Conservation (phyloP, 140 eudicot genomes). For the Cichorium intybus region DNA sequence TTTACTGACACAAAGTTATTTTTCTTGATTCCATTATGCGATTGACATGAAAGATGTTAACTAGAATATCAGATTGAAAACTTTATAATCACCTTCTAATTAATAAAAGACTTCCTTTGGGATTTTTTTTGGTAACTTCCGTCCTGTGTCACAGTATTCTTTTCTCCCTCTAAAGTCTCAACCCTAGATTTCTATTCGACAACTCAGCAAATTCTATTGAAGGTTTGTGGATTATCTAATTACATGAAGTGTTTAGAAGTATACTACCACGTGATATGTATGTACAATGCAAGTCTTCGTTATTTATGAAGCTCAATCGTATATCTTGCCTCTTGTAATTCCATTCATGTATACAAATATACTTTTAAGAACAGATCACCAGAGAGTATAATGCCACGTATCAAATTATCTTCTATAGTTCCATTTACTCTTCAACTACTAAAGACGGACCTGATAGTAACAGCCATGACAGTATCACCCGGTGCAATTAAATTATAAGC, state of each 20-base stretch:
- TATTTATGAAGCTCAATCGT: background rate
- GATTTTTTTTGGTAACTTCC: too few relatives aligned
- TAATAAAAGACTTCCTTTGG: too few relatives aligned
- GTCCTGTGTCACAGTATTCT: too few relatives aligned
- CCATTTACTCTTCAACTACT: background rate
- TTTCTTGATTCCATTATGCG: background rate
- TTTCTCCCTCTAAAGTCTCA: background rate
- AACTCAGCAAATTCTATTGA: background rate
- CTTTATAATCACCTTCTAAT: too few relatives aligned
- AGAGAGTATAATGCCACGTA: background rate
- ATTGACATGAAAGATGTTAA: background rate
- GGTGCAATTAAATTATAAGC: constrained; percentile 73
- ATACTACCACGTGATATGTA: too few relatives aligned
- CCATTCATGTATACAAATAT: too few relatives aligned
- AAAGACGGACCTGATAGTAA: constrained; percentile 66
- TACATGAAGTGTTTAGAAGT: too few relatives aligned
- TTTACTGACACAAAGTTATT: background rate
- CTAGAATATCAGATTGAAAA: background rate
- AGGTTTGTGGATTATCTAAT: background rate
- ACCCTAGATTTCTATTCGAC: background rate
- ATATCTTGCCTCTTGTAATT: background rate
- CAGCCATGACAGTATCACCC: constrained; percentile 72
- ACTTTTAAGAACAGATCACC: background rate
- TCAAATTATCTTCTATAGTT: background rate
- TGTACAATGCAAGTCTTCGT: background rate